Evolutionary conservation across 495 filamentous ascomycete species (phyloP), one percentile per base, ranked within the genome.

Genomic region (Amniculicola lignicola): DNA sequence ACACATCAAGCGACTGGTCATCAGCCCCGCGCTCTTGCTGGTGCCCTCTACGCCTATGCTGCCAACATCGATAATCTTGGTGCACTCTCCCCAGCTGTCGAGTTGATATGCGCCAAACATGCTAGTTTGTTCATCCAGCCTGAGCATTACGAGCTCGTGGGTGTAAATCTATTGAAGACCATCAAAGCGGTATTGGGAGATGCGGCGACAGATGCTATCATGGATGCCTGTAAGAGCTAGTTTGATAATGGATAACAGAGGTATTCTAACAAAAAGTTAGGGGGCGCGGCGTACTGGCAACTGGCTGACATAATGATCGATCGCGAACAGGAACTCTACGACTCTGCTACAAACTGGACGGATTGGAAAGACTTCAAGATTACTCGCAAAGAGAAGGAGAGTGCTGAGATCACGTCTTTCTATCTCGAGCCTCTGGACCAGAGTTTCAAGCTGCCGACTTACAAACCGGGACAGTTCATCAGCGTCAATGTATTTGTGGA

Each of bases 81-180:
- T 47, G 80, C 76, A 22, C 75, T 90, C 3, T 55, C 67, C 28
- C 74, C 77, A 4, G 81, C 82, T 29, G 77, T 90, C n/a, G 82
- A 84, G 68, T 76, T 82, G 59, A 88, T 90, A 65, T 82, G 83
- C 65, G 77, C 86, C 68, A 89, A 88, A 70, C 86, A 90, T 59
- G 85, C 81, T 37, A 85, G 81, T 0, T 79, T 89, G 25, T 81
- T 81, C 69, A 81, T 90, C 60, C 69, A 77, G 51, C 79, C 86
- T 19, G 83, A 79, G 6, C 78, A 86, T 53, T 89, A 89, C 71
- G 65, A 77, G 38, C 79, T 86, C 43, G 86, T 90, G 24, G 86
- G 82, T 49, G 77, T 77, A 60, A 77, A 80, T 69, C 78, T 89
- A 6, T 75, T 90, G 45, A 78, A 77, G 43, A 83, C 84, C 25